Conservation (phyloP, 768 basidiomycete genomes). For the Leucosporidium yakuticum region DNA sequence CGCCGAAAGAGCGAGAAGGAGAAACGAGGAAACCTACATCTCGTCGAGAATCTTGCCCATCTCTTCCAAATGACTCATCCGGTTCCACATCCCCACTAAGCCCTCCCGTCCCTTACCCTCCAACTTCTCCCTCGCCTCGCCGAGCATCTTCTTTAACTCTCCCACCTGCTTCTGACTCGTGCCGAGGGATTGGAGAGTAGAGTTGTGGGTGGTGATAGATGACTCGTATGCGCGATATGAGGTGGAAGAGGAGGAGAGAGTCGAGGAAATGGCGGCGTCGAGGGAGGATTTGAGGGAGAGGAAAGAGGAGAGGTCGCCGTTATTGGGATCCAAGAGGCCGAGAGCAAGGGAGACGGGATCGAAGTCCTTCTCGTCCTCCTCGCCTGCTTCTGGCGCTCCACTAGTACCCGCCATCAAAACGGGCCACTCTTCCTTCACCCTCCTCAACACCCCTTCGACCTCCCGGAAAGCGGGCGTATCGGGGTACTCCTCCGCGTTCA, state of each 20-base stretch:
- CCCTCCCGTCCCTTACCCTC: constrained; percentile 73
- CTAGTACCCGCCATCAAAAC: constrained; percentile 27
- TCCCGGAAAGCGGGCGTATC: constrained; percentile 38
- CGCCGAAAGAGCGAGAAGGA: too few species aligned
- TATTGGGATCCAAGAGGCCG: constrained; percentile 64
- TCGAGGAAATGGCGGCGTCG: constrained; percentile 72
- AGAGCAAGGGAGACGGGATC: constrained; percentile 90
- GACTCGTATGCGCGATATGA: constrained; percentile 89
- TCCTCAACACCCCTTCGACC: constrained; percentile 31
- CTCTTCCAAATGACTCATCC: constrained; percentile 86
- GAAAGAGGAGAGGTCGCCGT: constrained; percentile 58
- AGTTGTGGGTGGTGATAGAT: constrained; percentile 83
- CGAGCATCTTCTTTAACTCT: constrained; percentile 62
- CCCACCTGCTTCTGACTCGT: constrained; percentile 69
- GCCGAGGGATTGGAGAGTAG: constrained; percentile 63
- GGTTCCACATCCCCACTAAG: constrained; percentile 79
- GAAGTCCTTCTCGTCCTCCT: constrained; percentile 53
- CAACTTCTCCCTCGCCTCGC: constrained; percentile 50
- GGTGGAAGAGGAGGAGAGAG: constrained; percentile 83
- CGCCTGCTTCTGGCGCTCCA: constrained; percentile 5
- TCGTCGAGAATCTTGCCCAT: constrained; percentile 92
- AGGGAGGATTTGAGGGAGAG: constrained; percentile 67
- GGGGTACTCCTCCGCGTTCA: constrained; percentile 32
- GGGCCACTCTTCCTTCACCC: constrained; percentile 34
- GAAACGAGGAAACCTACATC: constrained; percentile 56